phyloP scores from a whole-genome alignment of 1,284 basidiomycete genomes.

The Trametes versicolor region DNA sequence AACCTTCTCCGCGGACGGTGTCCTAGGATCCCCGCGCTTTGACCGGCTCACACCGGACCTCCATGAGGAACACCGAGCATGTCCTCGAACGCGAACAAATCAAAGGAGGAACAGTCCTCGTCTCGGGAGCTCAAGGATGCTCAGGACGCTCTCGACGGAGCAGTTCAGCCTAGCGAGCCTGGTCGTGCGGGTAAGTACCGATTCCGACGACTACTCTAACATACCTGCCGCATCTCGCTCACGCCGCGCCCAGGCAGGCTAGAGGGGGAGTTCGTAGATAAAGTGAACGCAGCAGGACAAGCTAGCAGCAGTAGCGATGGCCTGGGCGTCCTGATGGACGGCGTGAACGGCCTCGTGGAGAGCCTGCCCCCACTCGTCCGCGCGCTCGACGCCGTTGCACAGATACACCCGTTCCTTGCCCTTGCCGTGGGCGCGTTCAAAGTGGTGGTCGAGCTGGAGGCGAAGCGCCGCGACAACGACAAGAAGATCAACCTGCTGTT shows the following conservation, averaged over 20 bases:
- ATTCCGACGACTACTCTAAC: neutral
- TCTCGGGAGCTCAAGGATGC: constrained; percentile 15
- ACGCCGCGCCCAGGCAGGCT: neutral
- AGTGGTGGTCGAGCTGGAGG: constrained; percentile 50
- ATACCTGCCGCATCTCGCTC: neutral
- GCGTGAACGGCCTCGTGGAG: constrained; percentile 33
- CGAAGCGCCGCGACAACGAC: constrained; percentile 54
- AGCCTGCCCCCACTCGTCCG: constrained; percentile 38
- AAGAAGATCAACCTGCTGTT: constrained; percentile 51
- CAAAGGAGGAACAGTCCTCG: neutral
- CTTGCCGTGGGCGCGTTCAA: constrained; percentile 56
- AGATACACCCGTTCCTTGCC: constrained; percentile 42
- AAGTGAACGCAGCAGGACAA: neutral
- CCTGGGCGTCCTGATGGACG: neutral
- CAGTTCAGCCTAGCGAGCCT: constrained; percentile 20
- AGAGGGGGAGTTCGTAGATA: neutral
- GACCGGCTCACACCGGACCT: too few relatives aligned
- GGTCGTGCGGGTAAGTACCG: neutral
- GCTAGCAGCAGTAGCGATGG: constrained; percentile 2
- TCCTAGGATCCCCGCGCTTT: too few relatives aligned
- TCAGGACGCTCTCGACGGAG: constrained; percentile 37
- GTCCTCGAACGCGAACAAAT: neutral
- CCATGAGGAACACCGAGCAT: neutral
- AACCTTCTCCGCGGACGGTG: too few relatives aligned
- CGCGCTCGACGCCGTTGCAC: constrained; percentile 39